phyloP scores from a whole-genome alignment of 371 early-diverging fungal genomes.

The Capniomyces stellatus region DNA sequence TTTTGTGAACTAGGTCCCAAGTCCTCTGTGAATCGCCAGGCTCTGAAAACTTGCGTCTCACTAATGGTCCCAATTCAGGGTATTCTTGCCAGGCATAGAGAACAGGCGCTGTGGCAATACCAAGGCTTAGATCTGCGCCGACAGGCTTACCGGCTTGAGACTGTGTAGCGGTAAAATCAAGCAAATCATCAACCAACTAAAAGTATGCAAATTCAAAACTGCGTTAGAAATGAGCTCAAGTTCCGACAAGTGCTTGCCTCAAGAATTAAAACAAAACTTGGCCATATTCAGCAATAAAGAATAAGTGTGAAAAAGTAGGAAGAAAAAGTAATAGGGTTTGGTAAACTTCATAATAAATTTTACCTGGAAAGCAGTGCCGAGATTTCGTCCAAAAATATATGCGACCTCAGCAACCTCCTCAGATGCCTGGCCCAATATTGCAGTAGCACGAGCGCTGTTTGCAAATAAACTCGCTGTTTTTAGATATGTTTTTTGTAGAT shows the following conservation, averaged over 20 bases:
- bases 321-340: constrained; percentile 30
- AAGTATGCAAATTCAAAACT: too few species aligned
- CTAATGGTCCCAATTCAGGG: constrained; percentile 63
- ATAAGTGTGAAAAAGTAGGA: neutral
- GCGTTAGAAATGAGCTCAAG: too few species aligned
- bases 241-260: too few species aligned
- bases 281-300: too few species aligned
- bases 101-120: constrained; percentile 85
- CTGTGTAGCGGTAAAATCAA: constrained; percentile 65
- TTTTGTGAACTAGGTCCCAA: constrained; percentile 44
- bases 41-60: constrained; percentile 62
- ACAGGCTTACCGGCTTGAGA: constrained; percentile 77
- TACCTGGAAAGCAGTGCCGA: constrained; percentile 83
- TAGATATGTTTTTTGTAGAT: constrained; percentile 83
- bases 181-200: constrained; percentile 55
- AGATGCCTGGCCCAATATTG: constrained; percentile 64
- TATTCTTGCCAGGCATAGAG: constrained; percentile 78
- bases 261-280: too few species aligned
- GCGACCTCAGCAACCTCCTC: constrained; percentile 50
- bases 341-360: neutral
- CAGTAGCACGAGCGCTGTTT: constrained; percentile 73
- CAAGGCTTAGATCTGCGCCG: constrained; percentile 69
- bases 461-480: constrained; percentile 92
- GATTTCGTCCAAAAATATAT: constrained; percentile 65
- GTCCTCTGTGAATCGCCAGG: constrained; percentile 45